phyloP scores from a whole-genome alignment of 2,329 filamentous ascomycete species.

The Colletotrichum chrysophilum region DNA sequence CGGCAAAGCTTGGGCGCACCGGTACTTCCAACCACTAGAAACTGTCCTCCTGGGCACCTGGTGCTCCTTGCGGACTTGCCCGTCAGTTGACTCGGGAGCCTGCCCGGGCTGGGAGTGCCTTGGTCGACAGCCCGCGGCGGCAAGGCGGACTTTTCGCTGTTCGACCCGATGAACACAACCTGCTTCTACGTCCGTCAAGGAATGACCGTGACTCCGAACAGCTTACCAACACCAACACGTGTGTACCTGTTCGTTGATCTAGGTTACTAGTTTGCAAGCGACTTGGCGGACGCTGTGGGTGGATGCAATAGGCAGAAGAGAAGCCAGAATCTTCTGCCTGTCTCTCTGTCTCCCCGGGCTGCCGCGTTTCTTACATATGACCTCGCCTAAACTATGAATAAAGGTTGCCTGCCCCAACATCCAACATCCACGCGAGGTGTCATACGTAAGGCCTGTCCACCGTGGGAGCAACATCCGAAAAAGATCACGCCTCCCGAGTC shows the following conservation, averaged over 20 bases:
- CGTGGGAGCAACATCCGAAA: conserved; percentile 13
- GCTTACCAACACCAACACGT: conserved; percentile 4
- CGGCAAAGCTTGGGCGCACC: neutral
- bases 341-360: neutral
- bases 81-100: conserved; percentile 8
- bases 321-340: neutral
- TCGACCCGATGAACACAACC: neutral
- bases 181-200: neutral
- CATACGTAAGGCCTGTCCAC: conserved; percentile 9
- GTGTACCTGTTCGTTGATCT: neutral
- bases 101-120: neutral
- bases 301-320: neutral
- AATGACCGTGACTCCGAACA: neutral
- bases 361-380: neutral
- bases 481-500: neutral
- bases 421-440: conserved; percentile 8
- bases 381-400: neutral
- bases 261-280: neutral
- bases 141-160: conserved; percentile 10
- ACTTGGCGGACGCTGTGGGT: neutral
- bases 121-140: neutral
- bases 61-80: conserved; percentile 7
- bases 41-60: conserved; percentile 5
- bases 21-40: neutral
- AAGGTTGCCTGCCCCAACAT: conserved; percentile 18